Conservation (phyloP, 495 filamentous ascomycete genomes). For the Parathielavia hyrcaniae region DNA sequence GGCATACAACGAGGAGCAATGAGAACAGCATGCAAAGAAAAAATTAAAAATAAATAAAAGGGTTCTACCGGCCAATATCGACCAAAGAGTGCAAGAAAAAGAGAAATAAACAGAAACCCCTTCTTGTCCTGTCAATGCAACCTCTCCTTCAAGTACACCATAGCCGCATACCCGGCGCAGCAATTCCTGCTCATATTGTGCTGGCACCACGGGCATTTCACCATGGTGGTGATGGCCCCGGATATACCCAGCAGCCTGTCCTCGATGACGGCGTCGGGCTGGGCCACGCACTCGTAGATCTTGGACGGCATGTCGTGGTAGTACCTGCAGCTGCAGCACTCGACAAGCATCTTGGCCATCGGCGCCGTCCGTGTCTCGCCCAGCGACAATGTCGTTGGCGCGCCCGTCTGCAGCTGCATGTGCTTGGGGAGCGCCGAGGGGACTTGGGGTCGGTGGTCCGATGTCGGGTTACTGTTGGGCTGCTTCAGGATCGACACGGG, state of each 20-base stretch:
- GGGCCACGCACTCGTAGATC: slow-evolving; percentile 67
- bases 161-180: slow-evolving; percentile 66
- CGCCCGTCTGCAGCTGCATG: slow-evolving; percentile 28
- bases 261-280: slow-evolving; percentile 51
- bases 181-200: slow-evolving; percentile 68
- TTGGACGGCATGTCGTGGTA: slow-evolving; percentile 76
- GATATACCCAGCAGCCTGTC: slow-evolving; percentile 44
- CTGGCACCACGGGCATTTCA: slow-evolving; percentile 71
- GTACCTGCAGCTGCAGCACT: slow-evolving; percentile 75
- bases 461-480: slow-evolving; percentile 16
- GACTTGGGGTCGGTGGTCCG: slow-evolving; percentile 11
- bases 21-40: background rate
- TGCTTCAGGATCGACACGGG: slow-evolving; percentile 33
- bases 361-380: slow-evolving; percentile 29
- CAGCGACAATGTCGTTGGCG: slow-evolving; percentile 2
- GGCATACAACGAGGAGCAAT: background rate
- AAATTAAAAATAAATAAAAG: background rate
- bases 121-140: slow-evolving; percentile 19
- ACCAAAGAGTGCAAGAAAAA: background rate
- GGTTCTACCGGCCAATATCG: background rate
- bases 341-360: slow-evolving; percentile 69
- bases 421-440: slow-evolving; percentile 32
- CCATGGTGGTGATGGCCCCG: slow-evolving; percentile 50
- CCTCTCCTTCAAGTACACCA: slow-evolving; percentile 61
- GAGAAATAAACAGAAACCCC: background rate